phyloP scores from a whole-genome alignment of 352 stramenopile genomes.

The Phytophthora sp. region DNA sequence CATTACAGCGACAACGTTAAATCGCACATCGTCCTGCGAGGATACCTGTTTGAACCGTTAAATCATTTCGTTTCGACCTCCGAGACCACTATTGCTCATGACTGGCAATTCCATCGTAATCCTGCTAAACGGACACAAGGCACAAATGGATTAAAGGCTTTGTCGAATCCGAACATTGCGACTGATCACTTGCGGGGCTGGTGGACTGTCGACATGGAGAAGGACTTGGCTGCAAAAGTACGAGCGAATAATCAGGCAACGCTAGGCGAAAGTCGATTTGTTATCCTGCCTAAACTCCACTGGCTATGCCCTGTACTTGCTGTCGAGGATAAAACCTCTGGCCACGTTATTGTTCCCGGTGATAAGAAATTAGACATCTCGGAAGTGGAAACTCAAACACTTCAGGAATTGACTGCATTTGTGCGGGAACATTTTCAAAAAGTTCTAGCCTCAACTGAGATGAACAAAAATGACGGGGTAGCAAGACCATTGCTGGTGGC shows the following conservation, averaged over 20 bases:
- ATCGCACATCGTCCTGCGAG: conserved; percentile 65
- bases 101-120: conserved; percentile 57
- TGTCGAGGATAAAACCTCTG: conserved; percentile 26
- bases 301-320: conserved; percentile 65
- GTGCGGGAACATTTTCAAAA: conserved; percentile 49
- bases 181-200: conserved; percentile 61
- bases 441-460: conserved; percentile 17
- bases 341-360: conserved; percentile 36
- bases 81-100: conserved; percentile 46
- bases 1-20: conserved; percentile 60
- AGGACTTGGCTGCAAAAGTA: conserved; percentile 47
- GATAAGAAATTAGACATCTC: conserved; percentile 44
- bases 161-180: conserved; percentile 44
- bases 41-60: conserved; percentile 76
- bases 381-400: conserved; percentile 37
- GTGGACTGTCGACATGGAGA: conserved; percentile 65
- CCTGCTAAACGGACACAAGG: conserved; percentile 1
- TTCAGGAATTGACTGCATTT: conserved; percentile 45
- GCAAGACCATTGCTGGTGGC: conserved; percentile 70
- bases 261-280: conserved; percentile 55
- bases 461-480: conserved; percentile 38
- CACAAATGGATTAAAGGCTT: conserved; percentile 1
- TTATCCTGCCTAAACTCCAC: conserved; percentile 73
- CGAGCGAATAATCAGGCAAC: conserved; percentile 32
- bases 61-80: conserved; percentile 50